Base-by-base conservation (phyloP, 2,329 filamentous ascomycete species). In the Elsinoe batatas region DNA sequence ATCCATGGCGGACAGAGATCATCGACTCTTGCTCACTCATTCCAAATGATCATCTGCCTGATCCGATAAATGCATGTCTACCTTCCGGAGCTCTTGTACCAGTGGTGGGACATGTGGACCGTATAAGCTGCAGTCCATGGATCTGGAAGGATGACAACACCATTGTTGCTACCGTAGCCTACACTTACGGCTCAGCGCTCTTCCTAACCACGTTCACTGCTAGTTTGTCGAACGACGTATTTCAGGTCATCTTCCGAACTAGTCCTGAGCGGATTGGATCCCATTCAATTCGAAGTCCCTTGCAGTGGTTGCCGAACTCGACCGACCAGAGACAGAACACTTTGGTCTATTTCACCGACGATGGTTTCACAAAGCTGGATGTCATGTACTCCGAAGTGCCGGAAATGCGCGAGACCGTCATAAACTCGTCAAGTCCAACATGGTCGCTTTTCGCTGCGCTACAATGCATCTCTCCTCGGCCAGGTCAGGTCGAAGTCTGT, bases 81-180 rank as follows among this genome's bases (percentile, higher is more conserved):
- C 53, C 53, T n/a, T 32, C 3, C 6, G 17, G 40, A 10, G 43
- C 22, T 10, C 8, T 17, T 20, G 11, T 11, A 11, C 37, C 40
- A 8, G n/a, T 26, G 26, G 18, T 30, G 18, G 33, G 33, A 26
- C 15, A 66, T 51, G 63, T 69, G 12, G 64, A 64, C 8, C 66
- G 69, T 50, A 44, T 73, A 3, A 62, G 67, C 5, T 73, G 71
- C 71, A 71, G 71, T 58, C 70, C 71, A 3, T 73, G 71, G 71
- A 54, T 61, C 30, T 33, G 55, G 0, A 55, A 55, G 6, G 59
- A 58, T 0, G 60, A 59, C 7, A 58, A 58, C 6, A 56, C 59
- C n/a, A 58, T 61, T 12, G 37, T 57, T 17, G 68, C 70, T 10
- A 60, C 72, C 8, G 32, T 72, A 3, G 65, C 65, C 5, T 72